phyloP scores from a whole-genome alignment of 2,329 filamentous ascomycete genomes.

The Clathrospora elynae region DNA sequence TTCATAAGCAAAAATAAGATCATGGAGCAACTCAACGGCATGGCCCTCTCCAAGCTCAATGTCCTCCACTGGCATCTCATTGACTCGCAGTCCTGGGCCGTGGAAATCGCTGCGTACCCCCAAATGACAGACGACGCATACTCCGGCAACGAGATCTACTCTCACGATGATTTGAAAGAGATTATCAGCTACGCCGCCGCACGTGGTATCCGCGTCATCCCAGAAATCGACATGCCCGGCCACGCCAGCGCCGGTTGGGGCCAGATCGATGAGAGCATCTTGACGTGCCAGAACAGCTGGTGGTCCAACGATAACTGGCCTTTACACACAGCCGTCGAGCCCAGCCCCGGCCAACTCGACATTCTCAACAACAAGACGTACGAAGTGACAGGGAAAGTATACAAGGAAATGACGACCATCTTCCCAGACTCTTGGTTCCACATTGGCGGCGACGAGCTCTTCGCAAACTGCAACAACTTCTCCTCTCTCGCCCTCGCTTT shows the following conservation, averaged over 20 bases:
- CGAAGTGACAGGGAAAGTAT: constrained; percentile 59
- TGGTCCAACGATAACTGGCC: constrained; percentile 65
- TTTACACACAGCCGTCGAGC: constrained; percentile 61
- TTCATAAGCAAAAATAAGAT: constrained; percentile 59
- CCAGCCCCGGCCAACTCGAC: constrained; percentile 62
- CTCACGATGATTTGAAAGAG: constrained; percentile 50
- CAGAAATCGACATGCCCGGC: constrained; percentile 68
- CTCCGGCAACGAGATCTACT: constrained; percentile 56
- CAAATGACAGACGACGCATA: constrained; percentile 62
- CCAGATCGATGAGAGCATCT: constrained; percentile 61
- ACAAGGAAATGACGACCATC: constrained; percentile 57
- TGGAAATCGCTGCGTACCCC: constrained; percentile 57
- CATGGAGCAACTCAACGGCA: constrained; percentile 60
- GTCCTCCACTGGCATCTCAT: constrained; percentile 63
- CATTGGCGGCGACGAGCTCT: constrained; percentile 62
- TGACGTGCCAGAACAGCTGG: constrained; percentile 63
- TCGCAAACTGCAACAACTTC: constrained; percentile 63
- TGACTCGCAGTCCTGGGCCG: constrained; percentile 62
- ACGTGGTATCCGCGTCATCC: constrained; percentile 63
- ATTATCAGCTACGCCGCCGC: constrained; percentile 58
- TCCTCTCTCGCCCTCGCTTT: constrained; percentile 56
- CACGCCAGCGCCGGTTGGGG: constrained; percentile 62
- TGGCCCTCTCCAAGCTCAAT: constrained; percentile 63
- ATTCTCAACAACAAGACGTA: constrained; percentile 62
- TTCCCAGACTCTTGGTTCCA: constrained; percentile 62